Evolutionary conservation across 441 rosid species (phyloP), one percentile per base, ranked within the genome.

Genomic region (Pelargonium australe): DNA sequence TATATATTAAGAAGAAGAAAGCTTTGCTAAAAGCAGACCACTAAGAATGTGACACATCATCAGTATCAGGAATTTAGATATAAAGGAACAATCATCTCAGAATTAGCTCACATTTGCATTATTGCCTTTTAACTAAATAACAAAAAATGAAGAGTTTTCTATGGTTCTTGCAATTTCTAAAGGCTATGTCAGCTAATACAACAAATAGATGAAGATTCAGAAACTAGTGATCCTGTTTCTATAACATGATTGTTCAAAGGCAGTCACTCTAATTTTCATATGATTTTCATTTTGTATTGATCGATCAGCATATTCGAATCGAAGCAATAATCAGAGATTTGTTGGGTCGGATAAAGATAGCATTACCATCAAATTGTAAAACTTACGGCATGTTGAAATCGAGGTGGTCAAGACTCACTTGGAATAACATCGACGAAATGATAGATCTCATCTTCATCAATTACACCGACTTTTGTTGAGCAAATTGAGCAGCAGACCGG

Each of bases 371-470:
- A 49, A 11, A 49, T 49, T 49, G 4, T 13, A 13, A 11, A 11
- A 49, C 55, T 11, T 12, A 49, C 0, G 55, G 16, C 14, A 11
- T 49, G 55, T 49, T 14, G 7, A n/a, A 37, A 66, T 6, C 9
- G 25, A 25, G 28, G 5, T 34, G 7, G 28, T 78, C 70, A 85
- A 55, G 83, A 80, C 79, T 89, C 96, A 64, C 91, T 85, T 44
- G 96, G 96, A 45, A 89, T 81, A 72, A 77, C 88, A 75, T 85
- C 83, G 80, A 78, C 81, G 83, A 89, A 89, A 79, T 89, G 96
- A 80, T 85, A 87, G 44, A 87, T 83, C 79, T 89, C 89, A 23
- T 86, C 89, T 66, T 72, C 81, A 65, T 87, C 96, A 43, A 83
- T 44, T 3, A 80, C 88, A 16, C 92, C 96, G 0, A 86, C 87